Evolutionary conservation across 352 stramenopile genomes (phyloP).

Genomic region (Thalassiosira exigua): DNA sequence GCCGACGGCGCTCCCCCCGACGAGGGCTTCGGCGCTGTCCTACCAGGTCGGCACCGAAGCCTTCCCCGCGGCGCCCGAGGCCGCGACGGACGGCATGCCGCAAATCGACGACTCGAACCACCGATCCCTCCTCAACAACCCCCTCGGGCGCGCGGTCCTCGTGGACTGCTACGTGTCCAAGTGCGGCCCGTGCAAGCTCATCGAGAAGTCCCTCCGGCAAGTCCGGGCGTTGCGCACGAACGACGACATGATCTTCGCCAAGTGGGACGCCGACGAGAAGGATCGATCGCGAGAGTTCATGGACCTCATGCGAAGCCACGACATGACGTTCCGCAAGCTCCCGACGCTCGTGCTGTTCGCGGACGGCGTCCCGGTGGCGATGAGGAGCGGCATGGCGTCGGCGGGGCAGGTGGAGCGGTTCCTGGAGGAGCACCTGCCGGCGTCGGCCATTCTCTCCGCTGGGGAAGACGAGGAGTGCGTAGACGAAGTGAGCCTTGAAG

Average conservation of each 20-base stretch:
- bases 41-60: no score
- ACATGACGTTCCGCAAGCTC: slow-evolving; percentile 43
- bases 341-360: slow-evolving; percentile 35
- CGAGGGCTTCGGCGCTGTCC: no score
- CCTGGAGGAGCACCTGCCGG: slow-evolving; percentile 32
- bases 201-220: slow-evolving; percentile 23
- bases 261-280: slow-evolving; percentile 27
- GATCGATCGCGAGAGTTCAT: slow-evolving; percentile 23
- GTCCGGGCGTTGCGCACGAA: slow-evolving; percentile 6
- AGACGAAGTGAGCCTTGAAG: neutral
- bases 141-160: slow-evolving; percentile 13
- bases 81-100: no score
- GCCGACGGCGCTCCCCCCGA: no score
- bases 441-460: neutral
- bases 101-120: slow-evolving; percentile 28
- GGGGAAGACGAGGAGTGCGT: slow-evolving; percentile 2
- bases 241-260: slow-evolving; percentile 6
- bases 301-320: slow-evolving; percentile 8
- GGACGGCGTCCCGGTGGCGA: slow-evolving; percentile 19
- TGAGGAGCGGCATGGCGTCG: slow-evolving; percentile 28
- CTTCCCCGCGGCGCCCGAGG: no score
- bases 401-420: slow-evolving; percentile 16
- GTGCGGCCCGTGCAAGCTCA: slow-evolving; percentile 43
- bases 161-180: slow-evolving; percentile 28
- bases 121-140: slow-evolving; percentile 20